Evolutionary conservation across 805 yeast genomes (phyloP).

Genomic region (Ogataea ganodermae): DNA sequence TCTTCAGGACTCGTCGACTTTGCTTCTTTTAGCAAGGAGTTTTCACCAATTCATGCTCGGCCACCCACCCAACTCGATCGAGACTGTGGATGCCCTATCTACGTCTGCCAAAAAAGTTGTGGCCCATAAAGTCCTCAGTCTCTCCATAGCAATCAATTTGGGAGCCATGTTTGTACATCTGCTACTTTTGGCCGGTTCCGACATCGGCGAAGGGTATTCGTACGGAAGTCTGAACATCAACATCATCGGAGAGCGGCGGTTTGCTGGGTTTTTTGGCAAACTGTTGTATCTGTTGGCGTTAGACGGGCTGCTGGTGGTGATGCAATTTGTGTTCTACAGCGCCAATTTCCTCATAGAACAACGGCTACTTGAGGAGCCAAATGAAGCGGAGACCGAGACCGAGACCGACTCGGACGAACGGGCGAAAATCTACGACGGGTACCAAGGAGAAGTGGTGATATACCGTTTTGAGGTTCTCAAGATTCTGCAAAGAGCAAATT

Average conservation of each 20-base stretch:
- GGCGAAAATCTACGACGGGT: slow-evolving; percentile 42
- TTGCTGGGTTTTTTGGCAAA: slow-evolving; percentile 29
- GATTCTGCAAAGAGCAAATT: slow-evolving; percentile 27
- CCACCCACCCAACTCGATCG: slow-evolving; percentile 42
- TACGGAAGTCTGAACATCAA: slow-evolving; percentile 45
- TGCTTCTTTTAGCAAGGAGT: slow-evolving; percentile 36
- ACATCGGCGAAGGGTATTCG: slow-evolving; percentile 27
- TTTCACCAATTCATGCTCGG: slow-evolving; percentile 41
- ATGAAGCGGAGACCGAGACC: slow-evolving; percentile 19
- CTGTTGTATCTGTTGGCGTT: slow-evolving; percentile 28
- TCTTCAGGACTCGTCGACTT: slow-evolving; percentile 43
- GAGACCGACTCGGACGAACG: slow-evolving; percentile 10
- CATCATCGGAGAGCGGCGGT: slow-evolving; percentile 47
- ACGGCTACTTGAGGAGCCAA: slow-evolving; percentile 30
- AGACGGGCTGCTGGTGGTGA: slow-evolving; percentile 33
- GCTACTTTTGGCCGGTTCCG: slow-evolving; percentile 33
- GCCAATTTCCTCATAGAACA: slow-evolving; percentile 34
- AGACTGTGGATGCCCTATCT: slow-evolving; percentile 26
- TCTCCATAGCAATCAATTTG: slow-evolving; percentile 27
- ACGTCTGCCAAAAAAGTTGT: slow-evolving; percentile 27
- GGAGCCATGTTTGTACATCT: slow-evolving; percentile 39
- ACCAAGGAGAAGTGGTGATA: slow-evolving; percentile 43
- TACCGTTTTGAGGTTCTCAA: slow-evolving; percentile 38
- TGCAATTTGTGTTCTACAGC: slow-evolving; percentile 35
- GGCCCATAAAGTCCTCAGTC: slow-evolving; percentile 34